Conservation (phyloP, 2,329 filamentous ascomycete genomes). For the Botryotinia globosa region DNA sequence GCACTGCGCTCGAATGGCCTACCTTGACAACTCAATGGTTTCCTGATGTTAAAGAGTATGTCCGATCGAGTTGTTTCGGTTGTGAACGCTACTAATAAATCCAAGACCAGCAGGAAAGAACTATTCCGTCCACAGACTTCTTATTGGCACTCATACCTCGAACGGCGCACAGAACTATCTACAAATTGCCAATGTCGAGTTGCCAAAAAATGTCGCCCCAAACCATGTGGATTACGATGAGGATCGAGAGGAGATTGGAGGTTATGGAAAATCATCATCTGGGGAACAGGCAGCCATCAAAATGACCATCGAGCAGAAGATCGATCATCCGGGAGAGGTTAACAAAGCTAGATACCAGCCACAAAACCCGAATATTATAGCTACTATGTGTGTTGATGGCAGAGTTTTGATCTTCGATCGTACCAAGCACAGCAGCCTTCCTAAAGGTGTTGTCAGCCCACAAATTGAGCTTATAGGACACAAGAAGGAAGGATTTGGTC, state of each 20-base stretch:
- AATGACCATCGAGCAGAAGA: conserved; percentile 91
- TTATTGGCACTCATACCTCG: conserved; percentile 93
- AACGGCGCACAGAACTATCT: conserved; percentile 83
- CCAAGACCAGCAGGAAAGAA: conserved; percentile 74
- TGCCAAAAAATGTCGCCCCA: conserved; percentile 73
- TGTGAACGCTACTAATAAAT: conserved; percentile 12
- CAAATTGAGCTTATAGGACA: conserved; percentile 74
- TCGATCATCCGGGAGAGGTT: conserved; percentile 93
- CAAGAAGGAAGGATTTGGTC: conserved; percentile 82
- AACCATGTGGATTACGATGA: conserved; percentile 87
- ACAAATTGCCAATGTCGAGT: conserved; percentile 90
- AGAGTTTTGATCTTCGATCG: conserved; percentile 92
- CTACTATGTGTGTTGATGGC: conserved; percentile 84
- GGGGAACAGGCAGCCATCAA: conserved; percentile 73
- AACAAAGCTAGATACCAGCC: conserved; percentile 99
- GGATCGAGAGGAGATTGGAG: conserved; percentile 87
- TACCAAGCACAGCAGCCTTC: conserved; percentile 83
- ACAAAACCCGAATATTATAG: conserved; percentile 95
- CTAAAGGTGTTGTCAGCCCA: conserved; percentile 52
- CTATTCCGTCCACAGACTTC: conserved; percentile 80
- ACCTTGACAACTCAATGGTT: conserved; percentile 98
- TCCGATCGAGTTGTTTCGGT: conserved; percentile 7
- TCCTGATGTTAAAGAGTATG: conserved; percentile 80
- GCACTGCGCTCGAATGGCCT: conserved; percentile 94
- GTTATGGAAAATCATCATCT: conserved; percentile 69